Percentiles rank a stretch among this genome's conserved stretches.
phyloP scores from a whole-genome alignment of 75 land plant species.

The Cupressus sempervirens region DNA sequence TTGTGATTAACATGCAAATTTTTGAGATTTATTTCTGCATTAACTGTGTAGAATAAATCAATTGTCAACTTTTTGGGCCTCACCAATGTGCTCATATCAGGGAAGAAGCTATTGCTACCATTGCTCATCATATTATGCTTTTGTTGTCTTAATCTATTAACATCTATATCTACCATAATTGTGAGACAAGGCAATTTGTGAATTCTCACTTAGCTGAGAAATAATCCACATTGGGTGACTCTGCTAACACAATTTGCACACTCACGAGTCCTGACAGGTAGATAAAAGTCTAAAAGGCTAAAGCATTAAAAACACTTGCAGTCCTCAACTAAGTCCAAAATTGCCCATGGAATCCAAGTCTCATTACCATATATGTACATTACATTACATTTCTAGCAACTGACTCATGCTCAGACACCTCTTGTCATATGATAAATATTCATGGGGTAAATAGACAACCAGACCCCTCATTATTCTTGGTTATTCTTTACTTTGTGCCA shows the following conservation, averaged over 20 bases:
- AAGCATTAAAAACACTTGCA: not conserved
- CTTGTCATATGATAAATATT: not conserved
- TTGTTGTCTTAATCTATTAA: not conserved
- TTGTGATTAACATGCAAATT: not conserved
- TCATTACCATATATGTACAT: not conserved
- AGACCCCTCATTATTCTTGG: not conserved
- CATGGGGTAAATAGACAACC: not conserved
- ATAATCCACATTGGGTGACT: too few relatives aligned
- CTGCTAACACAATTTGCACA: not conserved
- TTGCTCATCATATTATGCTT: too few relatives aligned
- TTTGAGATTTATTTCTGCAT: too few relatives aligned
- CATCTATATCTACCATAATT: not conserved
- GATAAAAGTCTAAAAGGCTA: not conserved
- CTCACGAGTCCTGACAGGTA: not conserved
- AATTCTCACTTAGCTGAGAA: too few relatives aligned
- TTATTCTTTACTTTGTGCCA: not conserved
- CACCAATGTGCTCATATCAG: too few relatives aligned
- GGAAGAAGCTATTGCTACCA: too few relatives aligned
- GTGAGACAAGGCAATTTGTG: not conserved
- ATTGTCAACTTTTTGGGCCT: too few relatives aligned
- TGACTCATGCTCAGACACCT: not conserved
- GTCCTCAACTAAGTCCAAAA: not conserved
- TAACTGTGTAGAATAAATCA: too few relatives aligned
- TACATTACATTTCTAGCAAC: not conserved
- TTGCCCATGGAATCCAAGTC: not conserved